Conservation (phyloP, 768 basidiomycete species). For the Lactarius hatsudake region DNA sequence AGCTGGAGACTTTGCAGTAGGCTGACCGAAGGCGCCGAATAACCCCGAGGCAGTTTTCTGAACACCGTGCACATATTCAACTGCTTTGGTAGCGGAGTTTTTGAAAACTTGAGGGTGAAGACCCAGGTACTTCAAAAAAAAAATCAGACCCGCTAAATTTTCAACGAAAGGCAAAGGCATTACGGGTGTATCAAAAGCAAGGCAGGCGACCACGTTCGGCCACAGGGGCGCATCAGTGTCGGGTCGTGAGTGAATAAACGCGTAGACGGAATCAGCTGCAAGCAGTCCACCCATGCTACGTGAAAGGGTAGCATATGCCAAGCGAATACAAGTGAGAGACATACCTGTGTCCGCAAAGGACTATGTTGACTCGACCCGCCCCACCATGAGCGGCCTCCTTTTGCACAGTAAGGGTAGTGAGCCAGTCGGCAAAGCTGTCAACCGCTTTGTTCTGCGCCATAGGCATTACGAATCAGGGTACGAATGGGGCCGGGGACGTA, state of each 20-base stretch:
- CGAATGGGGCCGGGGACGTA: constrained; percentile 38
- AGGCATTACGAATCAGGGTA: constrained; percentile 1
- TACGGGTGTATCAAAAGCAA: constrained; percentile 92
- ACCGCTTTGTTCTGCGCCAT: constrained; percentile 48
- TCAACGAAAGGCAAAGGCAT: constrained; percentile 30
- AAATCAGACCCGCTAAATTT: constrained; percentile 4
- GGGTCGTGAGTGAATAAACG: constrained; percentile 65
- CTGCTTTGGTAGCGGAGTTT: constrained; percentile 72
- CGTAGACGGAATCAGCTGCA: constrained; percentile 77
- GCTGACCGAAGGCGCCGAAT: constrained; percentile 51
- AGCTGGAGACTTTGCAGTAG: constrained; percentile 31
- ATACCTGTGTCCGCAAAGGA: constrained; percentile 88
- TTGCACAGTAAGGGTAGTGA: constrained; percentile 84
- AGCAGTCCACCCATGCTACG: constrained; percentile 90
- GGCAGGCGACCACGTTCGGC: constrained; percentile 82
- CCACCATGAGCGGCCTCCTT: constrained; percentile 78
- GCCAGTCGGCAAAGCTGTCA: constrained; percentile 86
- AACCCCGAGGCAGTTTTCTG: constrained; percentile 60
- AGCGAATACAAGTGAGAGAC: constrained; percentile 20
- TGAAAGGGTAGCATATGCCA: neutral
- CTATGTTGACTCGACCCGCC: constrained; percentile 67
- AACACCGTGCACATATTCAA: constrained; percentile 65
- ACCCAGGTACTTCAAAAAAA: constrained; percentile 66
- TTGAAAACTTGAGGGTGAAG: constrained; percentile 85
- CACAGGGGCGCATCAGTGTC: constrained; percentile 69